Base-by-base conservation (phyloP, 108 stramenopile species). In the Cyclostephanos invisitatus region DNA sequence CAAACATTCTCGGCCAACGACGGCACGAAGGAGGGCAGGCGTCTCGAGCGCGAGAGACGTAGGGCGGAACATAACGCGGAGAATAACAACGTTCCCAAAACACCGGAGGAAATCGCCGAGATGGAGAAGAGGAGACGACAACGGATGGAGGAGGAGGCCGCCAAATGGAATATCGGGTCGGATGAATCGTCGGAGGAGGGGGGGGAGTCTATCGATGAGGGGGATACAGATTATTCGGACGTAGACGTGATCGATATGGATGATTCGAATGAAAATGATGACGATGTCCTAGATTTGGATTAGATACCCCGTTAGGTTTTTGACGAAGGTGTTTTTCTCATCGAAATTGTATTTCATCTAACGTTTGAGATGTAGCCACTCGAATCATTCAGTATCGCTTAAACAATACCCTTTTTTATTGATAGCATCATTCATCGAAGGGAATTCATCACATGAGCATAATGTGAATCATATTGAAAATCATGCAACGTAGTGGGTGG, bases 51-150 rank as follows among this genome's bases (percentile, higher is more conserved):
- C n/a, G 92, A 94, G 28, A 85, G 89, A 10, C 85, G 90, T 60
- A 78, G 92, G 18, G 86, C 75, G 12, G 89, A 94, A 44, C 92
- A 94, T 63, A 71, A 81, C 27, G 64, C 63, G 12, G 67, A 83
- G 20, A 87, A 94, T 59, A 83, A 91, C 68, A 79, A 80, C 29
- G 68, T 77, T 54, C 84, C 83, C 44, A 91, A 91, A 77, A 91
- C 92, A 32, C 92, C 92, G 20, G 92, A 94, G 66, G 92, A 94
- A 70, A 85, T 90, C 35, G 86, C 86, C 21, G 92, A 94, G 76
- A 89, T 91, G 77, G 92, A 94, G 73, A 86, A 85, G 42, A 72
- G 60, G 72, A 86, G 92, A 29, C 85, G 92, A 63, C 56, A 82
- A 44, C 70, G 90, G 29, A 94, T 91, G 93, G 87, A 94, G 62